These are phyloP conservation scores for Omphalotus olearius DNA, from an alignment of 1,284 basidiomycete genomes.

Conservation along the genomic window DNA sequence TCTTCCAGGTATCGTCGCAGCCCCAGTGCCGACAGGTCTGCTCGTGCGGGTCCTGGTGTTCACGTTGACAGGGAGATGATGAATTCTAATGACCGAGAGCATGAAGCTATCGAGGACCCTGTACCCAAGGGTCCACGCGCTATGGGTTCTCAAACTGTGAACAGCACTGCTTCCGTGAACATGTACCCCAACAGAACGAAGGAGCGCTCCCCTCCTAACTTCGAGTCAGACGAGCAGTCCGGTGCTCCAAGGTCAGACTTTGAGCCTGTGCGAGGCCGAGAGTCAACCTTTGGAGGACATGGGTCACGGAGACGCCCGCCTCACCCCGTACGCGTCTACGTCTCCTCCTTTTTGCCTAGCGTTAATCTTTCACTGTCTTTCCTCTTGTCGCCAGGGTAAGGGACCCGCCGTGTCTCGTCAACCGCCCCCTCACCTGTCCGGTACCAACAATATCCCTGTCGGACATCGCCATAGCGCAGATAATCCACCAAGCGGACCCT, in stretches of 20 bases:
- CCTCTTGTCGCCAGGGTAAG: too few relatives aligned
- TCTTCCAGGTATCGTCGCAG: slow-evolving; percentile 5
- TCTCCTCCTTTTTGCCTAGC: too few relatives aligned
- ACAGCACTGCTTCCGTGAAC: not conserved
- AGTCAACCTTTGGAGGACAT: too few relatives aligned
- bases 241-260: not conserved
- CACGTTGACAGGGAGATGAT: slow-evolving; percentile 19
- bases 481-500: slow-evolving; percentile 5
- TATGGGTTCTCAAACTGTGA: slow-evolving; percentile 13
- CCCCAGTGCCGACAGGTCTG: slow-evolving; percentile 8
- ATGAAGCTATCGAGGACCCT: slow-evolving; percentile 5
- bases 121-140: slow-evolving; percentile 24
- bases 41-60: slow-evolving; percentile 16
- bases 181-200: slow-evolving; percentile 1
- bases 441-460: slow-evolving; percentile 14
- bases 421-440: slow-evolving; percentile 4
- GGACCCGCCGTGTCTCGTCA: not conserved
- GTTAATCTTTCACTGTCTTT: too few relatives aligned
- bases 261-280: too few relatives aligned
- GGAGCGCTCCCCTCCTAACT: too few relatives aligned
- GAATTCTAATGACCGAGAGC: not conserved
- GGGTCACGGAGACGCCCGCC: too few relatives aligned
- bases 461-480: slow-evolving; percentile 4
- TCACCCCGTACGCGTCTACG: too few relatives aligned
- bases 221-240: not conserved